Evolutionary conservation across 2,329 filamentous ascomycete genomes (phyloP), one percentile per base, ranked within the genome.

Genomic region (Ophiostoma angusticollis): DNA sequence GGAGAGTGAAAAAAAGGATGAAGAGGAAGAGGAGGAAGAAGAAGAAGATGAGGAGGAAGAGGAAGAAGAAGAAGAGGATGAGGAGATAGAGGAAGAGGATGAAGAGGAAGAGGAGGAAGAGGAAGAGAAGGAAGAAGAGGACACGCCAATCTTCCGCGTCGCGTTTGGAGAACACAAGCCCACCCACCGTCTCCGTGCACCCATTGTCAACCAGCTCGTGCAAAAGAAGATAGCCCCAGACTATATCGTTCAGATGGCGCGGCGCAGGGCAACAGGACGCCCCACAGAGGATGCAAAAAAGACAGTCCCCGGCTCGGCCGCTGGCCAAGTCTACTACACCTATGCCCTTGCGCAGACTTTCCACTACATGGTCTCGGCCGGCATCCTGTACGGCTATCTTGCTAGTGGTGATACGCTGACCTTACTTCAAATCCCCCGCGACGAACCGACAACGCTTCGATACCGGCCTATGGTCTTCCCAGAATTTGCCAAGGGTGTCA

Each of bases 291-390:
- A 31, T n/a, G 16, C 14, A 3, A 34, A 9, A 6, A 16, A 24
- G 21, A 24, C 21, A 4, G 21, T 34, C 9, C 21, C 31, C 3
- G 21, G n/a, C 31, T 34, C 31, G 3, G 11, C n/a, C 8, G 13
- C 31, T 12, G 31, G 31, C 6, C 31, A 34, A 14, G 31, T 34
- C 3, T 34, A 24, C 21, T 34, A 34, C 21, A 34, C 31, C 21
- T 34, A 34, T 16, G 31, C 31, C 9, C 31, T 34, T 14, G 21
- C 31, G 31, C 31, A 34, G 21, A 34, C 31, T 5, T 34, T 34
- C 11, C 31, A 34, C 31, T 16, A 34, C 21, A 34, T 34, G 31
- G 31, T 34, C 5, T 34, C 31, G 5, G 31, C 31, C 12, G 31
- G 31, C 19, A 22, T 34, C 13, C 22, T 34, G 21, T 34, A 34